Evolutionary conservation across 257 asterid genomes (phyloP), one percentile per base, ranked within the genome.

Genomic region (Osmanthus fragrans): DNA sequence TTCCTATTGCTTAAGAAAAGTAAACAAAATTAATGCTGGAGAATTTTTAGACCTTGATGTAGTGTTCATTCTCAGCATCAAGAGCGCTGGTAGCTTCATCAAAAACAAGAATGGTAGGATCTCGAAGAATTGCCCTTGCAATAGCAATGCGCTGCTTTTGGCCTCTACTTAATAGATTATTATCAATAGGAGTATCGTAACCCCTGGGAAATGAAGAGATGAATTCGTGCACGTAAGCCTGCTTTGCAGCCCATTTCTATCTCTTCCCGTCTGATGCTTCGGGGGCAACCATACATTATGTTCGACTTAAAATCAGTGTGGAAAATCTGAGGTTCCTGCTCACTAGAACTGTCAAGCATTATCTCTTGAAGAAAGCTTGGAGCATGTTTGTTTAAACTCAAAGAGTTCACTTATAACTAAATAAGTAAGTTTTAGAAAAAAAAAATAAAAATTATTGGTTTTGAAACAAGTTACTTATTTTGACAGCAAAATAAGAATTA

Each of bases 61-160:
- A 80, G 64, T 82, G 63, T 83, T 87, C 90, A 74, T 84, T 89
- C 76, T 89, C 96, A 40, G 91, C 86, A 85, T 90, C 93, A 56
- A 90, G 84, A 54, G 93, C 93, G 74, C 96, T 90, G 49, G 93
- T 88, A 30, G 96, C 88, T 82, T 90, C 96, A 71, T 90, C 93
- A 7, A 90, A 87, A 49, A 89, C 32, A 25, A 90, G 75, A 77
- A 90, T 85, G 34, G 51, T 65, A 73, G 96, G 93, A 74, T 90
- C 89, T 75, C 92, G 87, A 60, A 89, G 77, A 69, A 90, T 85
- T 65, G 92, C 92, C 71, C 92, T 78, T n/a, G 96, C 96, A 56
- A 90, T 85, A 13, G 96, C 89, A n/a, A 90, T 86, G 18, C 93
- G 84, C 84, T 90, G 96, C 85, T 89, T 89, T 78, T 90, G 90